Conservation (phyloP, 2,329 filamentous ascomycete genomes). For the Didymella pinodella region DNA sequence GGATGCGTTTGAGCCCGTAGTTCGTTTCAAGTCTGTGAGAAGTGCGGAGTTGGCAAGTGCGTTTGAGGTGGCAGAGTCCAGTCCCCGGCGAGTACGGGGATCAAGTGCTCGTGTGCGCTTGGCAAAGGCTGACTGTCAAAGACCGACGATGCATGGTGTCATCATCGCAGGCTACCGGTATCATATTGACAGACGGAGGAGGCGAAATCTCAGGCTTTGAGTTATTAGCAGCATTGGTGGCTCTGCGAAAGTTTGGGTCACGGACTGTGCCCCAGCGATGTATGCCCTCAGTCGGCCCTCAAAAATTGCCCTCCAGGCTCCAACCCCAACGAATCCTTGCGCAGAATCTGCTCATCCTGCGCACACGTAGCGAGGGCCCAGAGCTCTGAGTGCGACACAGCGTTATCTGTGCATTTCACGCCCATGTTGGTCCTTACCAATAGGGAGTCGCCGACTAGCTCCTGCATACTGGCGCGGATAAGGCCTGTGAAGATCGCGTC, state of each 20-base stretch:
- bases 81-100: conserved; percentile 1
- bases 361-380: conserved; percentile 13
- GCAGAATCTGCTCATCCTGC: conserved; percentile 19
- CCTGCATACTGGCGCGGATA: conserved; percentile 21
- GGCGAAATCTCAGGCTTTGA: background rate
- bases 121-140: conserved; percentile 6
- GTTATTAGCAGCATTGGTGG: background rate
- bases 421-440: conserved; percentile 9
- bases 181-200: conserved; percentile 7
- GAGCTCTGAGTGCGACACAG: conserved; percentile 16
- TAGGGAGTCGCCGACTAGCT: conserved; percentile 20
- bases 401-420: conserved; percentile 20
- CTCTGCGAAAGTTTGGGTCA: conserved; percentile 4
- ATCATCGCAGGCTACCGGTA: conserved; percentile 1
- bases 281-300: background rate
- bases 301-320: background rate
- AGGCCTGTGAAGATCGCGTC: conserved; percentile 24
- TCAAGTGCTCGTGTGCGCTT: conserved; percentile 15
- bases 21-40: conserved; percentile 24
- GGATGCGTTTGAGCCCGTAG: conserved; percentile 23
- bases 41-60: conserved; percentile 18
- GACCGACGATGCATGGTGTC: conserved; percentile 12
- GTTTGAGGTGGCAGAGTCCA: conserved; percentile 12
- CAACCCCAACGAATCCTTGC: conserved; percentile 16
- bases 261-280: conserved; percentile 6